Percentiles rank a stretch among this genome's conserved stretches.
Evolutionary conservation across 2,329 filamentous ascomycete genomes (phyloP).

Genomic region (Clonostachys sp.): DNA sequence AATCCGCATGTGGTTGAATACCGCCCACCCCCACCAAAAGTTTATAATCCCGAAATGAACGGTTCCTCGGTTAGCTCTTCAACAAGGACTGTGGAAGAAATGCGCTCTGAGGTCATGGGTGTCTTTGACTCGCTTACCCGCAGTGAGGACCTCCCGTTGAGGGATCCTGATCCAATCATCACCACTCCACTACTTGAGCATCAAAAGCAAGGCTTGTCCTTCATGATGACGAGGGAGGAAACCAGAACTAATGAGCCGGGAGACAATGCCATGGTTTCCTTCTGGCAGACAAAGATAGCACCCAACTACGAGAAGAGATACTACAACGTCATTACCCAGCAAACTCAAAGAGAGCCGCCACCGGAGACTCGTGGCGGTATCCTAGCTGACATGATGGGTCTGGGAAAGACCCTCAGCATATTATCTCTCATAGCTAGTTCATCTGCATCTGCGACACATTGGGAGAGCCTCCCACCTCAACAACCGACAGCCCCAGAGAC

Average conservation of each 20-base stretch:
- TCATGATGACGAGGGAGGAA: slow-evolving; percentile 77
- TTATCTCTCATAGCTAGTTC: slow-evolving; percentile 72
- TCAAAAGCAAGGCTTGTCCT: slow-evolving; percentile 85
- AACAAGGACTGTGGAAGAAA: slow-evolving; percentile 74
- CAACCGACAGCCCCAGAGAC: slow-evolving; percentile 39
- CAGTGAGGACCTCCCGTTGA: slow-evolving; percentile 69
- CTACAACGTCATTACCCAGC: slow-evolving; percentile 81
- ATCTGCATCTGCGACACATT: slow-evolving; percentile 55
- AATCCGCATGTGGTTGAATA: slow-evolving; percentile 67
- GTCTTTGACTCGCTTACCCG: slow-evolving; percentile 84
- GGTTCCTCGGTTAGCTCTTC: slow-evolving; percentile 19
- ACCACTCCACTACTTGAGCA: slow-evolving; percentile 71
- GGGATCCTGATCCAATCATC: slow-evolving; percentile 59
- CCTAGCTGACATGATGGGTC: slow-evolving; percentile 81
- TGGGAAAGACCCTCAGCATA: slow-evolving; percentile 85
- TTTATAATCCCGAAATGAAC: slow-evolving; percentile 21
- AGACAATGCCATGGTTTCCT: slow-evolving; percentile 61
- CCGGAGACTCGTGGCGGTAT: slow-evolving; percentile 68
- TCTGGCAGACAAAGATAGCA: slow-evolving; percentile 65
- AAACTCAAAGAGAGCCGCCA: slow-evolving; percentile 54
- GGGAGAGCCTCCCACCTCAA: slow-evolving; percentile 48
- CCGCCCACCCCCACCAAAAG: slow-evolving; percentile 29
- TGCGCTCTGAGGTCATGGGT: slow-evolving; percentile 75
- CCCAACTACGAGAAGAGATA: slow-evolving; percentile 54
- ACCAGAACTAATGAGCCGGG: slow-evolving; percentile 52